Base-by-base conservation (phyloP, 805 yeast species). In the Candida vaughaniae region DNA sequence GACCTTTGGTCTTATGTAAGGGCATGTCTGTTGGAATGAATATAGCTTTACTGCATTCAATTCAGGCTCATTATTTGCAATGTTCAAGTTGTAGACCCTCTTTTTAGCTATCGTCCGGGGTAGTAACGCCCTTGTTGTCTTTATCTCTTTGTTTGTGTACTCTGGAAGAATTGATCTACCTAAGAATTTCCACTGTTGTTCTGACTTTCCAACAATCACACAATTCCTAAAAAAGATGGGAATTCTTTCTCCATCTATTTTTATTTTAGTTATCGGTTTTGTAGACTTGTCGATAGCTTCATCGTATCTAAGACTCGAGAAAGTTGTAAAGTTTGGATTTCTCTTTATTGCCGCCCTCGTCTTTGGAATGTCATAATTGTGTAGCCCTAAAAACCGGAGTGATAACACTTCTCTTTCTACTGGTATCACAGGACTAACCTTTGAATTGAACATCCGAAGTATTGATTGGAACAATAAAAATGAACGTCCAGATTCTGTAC, bases 111-210 rank as follows among this genome's bases (percentile, higher is more conserved):
- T 41, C 2, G 66, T 53, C 25, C 60, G 41, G 3, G 63, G 59
- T 7, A 19, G 9, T 18, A 48, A 29, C 1, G 51, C 43, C 4
- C 17, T 43, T 1, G 57, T 47, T 1, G 38, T 22, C 34, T 56
- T 60, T 4, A 58, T 41, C 3, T 55, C 56, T 0, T 29, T 32
- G 1, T 32, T 40, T 1, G 43, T 10, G 32, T 58, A 49, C 1
- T 31, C 38, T 2, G 48, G 50, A 23, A 38, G 43, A 6, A 62
- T 45, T 10, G 65, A 60, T 23, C 68, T 38, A 4, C 66, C 68
- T 14, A 58, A 36, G 35, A 57, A 51, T 38, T 58, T 62, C 68
- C 68, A 62, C 33, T 60, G 66, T 14, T 48, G 53, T 29, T 50
- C 56, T 2, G 66, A 59, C 38, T 58, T 62, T 2, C 63, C 66